phyloP scores from a whole-genome alignment of 805 yeast species.

The Ogataea pini region DNA sequence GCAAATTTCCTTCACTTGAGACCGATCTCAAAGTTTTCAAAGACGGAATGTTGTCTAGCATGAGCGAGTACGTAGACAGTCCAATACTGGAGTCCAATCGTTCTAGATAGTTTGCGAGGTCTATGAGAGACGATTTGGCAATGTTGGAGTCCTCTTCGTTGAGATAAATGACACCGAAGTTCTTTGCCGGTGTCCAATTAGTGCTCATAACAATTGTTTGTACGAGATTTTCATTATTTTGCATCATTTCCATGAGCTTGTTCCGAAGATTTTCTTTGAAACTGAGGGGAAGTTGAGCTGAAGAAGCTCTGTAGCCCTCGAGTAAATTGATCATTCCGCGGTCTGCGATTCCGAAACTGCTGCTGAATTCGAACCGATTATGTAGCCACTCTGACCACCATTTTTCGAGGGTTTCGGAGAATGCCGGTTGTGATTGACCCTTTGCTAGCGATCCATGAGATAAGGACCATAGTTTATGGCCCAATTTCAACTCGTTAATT shows the following conservation, averaged over 20 bases:
- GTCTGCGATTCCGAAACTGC: constrained; percentile 30
- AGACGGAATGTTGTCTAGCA: constrained; percentile 29
- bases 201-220: constrained; percentile 31
- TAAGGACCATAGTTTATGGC: constrained; percentile 36
- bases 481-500: constrained; percentile 29
- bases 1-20: constrained; percentile 24
- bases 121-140: constrained; percentile 21
- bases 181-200: constrained; percentile 33
- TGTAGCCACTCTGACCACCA: constrained; percentile 44
- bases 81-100: constrained; percentile 28
- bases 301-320: constrained; percentile 33
- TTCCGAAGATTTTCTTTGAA: constrained; percentile 31
- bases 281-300: constrained; percentile 32
- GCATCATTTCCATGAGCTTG: constrained; percentile 18
- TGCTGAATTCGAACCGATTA: constrained; percentile 29
- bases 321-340: constrained; percentile 38
- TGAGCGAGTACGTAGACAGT: constrained; percentile 29
- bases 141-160: constrained; percentile 23
- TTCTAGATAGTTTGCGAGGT: constrained; percentile 29
- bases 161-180: constrained; percentile 34
- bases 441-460: constrained; percentile 34
- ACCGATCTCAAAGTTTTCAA: constrained; percentile 22
- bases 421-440: constrained; percentile 8
- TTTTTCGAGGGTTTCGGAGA: constrained; percentile 18
- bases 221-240: constrained; percentile 13